Conservation (phyloP, 1,284 basidiomycete genomes). For the Pholiota adiposa region DNA sequence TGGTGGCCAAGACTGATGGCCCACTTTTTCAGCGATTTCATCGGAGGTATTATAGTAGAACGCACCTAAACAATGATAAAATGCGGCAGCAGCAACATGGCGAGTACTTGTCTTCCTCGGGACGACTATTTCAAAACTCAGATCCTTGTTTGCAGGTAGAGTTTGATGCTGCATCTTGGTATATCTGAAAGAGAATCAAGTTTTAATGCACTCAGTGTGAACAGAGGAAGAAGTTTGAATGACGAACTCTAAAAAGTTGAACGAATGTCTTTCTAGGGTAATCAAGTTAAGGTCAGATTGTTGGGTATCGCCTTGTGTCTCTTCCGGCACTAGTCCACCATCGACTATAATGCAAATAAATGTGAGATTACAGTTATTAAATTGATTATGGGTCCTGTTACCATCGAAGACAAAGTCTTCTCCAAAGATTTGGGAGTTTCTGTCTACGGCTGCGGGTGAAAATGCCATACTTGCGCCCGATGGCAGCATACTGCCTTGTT, state of each 20-base stretch:
- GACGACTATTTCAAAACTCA: constrained; percentile 69
- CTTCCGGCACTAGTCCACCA: constrained; percentile 20
- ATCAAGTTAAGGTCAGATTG: constrained; percentile 57
- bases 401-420: constrained; percentile 72
- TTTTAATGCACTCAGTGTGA: too few species aligned
- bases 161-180: constrained; percentile 74
- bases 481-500: constrained; percentile 42
- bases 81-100: constrained; percentile 76
- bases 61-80: constrained; percentile 82
- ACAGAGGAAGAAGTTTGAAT: constrained; percentile 9
- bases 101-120: constrained; percentile 67
- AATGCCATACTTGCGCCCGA: constrained; percentile 37
- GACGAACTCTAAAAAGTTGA: constrained; percentile 77
- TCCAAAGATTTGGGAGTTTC: constrained; percentile 45
- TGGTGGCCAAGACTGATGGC: constrained; percentile 32
- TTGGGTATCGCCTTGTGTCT: constrained; percentile 47
- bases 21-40: neutral
- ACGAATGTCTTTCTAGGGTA: constrained; percentile 72
- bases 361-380: neutral
- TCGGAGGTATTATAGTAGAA: constrained; percentile 16
- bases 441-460: constrained; percentile 51
- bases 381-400: constrained; percentile 27
- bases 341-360: constrained; percentile 31
- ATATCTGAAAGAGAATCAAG: constrained; percentile 51
- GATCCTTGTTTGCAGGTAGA: constrained; percentile 48